Conservation (phyloP, 768 basidiomycete species). For the Amanita muscaria region DNA sequence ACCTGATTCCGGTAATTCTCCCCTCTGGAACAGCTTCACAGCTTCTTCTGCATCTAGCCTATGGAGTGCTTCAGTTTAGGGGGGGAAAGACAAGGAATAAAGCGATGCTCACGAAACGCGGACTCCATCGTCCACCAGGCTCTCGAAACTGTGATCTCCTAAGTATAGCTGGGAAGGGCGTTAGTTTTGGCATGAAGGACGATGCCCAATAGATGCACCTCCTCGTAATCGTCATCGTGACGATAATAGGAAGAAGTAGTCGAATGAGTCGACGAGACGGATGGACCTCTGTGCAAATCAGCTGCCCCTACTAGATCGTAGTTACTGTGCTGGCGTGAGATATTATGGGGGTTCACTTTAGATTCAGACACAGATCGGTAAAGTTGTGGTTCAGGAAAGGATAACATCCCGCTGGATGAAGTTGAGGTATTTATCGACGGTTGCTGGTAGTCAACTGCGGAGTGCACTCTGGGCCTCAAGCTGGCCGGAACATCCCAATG, state of each 20-base stretch:
- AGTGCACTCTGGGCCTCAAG: neutral
- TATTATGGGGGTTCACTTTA: slow-evolving; percentile 13
- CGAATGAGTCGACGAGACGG: neutral
- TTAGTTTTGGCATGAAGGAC: neutral
- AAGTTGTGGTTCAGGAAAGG: slow-evolving; percentile 47
- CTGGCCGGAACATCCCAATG: neutral
- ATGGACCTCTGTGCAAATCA: slow-evolving; percentile 3
- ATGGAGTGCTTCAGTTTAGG: too few species aligned
- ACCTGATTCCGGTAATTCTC: slow-evolving; percentile 54
- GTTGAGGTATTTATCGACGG: neutral
- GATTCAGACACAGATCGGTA: slow-evolving; percentile 36
- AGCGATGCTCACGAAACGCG: slow-evolving; percentile 1
- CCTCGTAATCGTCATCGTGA: slow-evolving; percentile 20
- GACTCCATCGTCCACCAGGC: neutral
- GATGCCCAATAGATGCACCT: slow-evolving; percentile 9
- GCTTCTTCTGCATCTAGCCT: slow-evolving; percentile 42
- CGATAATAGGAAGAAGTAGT: slow-evolving; percentile 12
- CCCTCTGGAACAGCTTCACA: slow-evolving; percentile 58
- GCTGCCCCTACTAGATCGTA: neutral
- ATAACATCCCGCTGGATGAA: slow-evolving; percentile 13
- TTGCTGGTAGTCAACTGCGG: neutral
- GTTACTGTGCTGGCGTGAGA: neutral
- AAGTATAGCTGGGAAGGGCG: neutral
- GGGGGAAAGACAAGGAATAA: too few species aligned
- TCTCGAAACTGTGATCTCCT: neutral